Base-by-base conservation (phyloP, 2,329 filamentous ascomycete genomes). In the Boeremia lycopersici region DNA sequence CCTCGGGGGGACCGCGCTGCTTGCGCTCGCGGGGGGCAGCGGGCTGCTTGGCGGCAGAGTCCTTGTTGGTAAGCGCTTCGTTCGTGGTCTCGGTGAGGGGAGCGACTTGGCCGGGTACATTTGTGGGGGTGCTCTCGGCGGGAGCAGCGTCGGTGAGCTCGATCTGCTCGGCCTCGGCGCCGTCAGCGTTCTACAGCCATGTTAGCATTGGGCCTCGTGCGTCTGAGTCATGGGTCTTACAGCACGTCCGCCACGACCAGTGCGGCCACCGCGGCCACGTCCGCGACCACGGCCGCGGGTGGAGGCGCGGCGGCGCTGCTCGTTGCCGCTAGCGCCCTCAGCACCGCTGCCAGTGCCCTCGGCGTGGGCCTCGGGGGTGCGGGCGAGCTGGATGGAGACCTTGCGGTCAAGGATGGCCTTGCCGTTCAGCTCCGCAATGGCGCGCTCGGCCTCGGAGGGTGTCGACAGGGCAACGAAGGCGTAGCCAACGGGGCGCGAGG, bases 341-440 rank as follows among this genome's bases (percentile, higher is more conserved):
- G 87, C 83, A 68, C 82, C 89, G 77, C 89, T 91, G 71, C 84
- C 79, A 65, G 81, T 82, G 75, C 85, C 90, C 78, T 92, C 89
- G 66, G 86, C 87, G 71, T 89, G 84, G 65, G 89, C 84, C 82
- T 98, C 93, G 57, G 93, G 93, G 85, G 96, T 98, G 82, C 93
- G 93, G 73, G 95, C 95, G 73, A 97, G 89, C 84, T 99, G 95
- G 67, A 99, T 95, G 40, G 93, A 98, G 74, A 98, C 95, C 89
- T 98, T 98, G 79, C 95, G 93, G 80, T 97, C 92, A 56, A 98
- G 87, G 72, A 99, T 95, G 81, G 96, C 92, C 84, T 97, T 93
- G 79, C 93, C 93, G 72, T 95, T 97, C 65, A 99, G 89, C 81
- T 96, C 91, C 70, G 86, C 84, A 71, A 99, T 98, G 74, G 95